Evolutionary conservation across 768 basidiomycete genomes (phyloP).

Genomic region (Crepidotus variabilis): DNA sequence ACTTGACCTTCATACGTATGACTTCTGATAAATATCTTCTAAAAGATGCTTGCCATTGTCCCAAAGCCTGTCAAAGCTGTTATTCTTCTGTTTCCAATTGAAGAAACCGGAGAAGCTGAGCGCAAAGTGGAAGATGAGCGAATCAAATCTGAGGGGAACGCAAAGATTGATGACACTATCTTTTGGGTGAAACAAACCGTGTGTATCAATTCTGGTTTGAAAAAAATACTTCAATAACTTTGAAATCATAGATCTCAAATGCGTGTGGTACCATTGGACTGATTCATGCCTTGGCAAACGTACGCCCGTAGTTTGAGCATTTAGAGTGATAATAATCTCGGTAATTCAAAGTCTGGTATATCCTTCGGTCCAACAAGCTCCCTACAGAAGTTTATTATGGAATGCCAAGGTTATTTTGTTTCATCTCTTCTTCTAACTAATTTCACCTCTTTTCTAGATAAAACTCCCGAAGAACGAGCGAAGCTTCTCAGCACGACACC

Average conservation of each 20-base stretch:
- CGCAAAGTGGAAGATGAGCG: constrained; percentile 57
- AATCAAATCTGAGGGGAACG: constrained; percentile 43
- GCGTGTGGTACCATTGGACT: constrained; percentile 89
- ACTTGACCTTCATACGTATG: too few relatives aligned
- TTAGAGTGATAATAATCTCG: not conserved
- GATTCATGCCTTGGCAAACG: constrained; percentile 80
- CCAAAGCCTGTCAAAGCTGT: constrained; percentile 78
- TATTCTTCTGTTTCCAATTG: constrained; percentile 78
- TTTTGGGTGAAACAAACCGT: constrained; percentile 93
- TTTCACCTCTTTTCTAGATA: constrained; percentile 35
- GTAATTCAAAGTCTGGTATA: constrained; percentile 45
- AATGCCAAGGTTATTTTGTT: constrained; percentile 47
- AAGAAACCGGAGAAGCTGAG: constrained; percentile 40
- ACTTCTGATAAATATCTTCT: not conserved
- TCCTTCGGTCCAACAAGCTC: constrained; percentile 53
- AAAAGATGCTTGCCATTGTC: constrained; percentile 66
- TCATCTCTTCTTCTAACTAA: not conserved
- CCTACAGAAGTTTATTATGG: constrained; percentile 61
- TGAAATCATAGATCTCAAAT: constrained; percentile 58
- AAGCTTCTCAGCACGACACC: constrained; percentile 69
- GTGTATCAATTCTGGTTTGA: constrained; percentile 10
- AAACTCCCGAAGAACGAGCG: constrained; percentile 71
- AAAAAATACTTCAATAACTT: not conserved
- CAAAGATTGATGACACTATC: constrained; percentile 55
- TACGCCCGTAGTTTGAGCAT: constrained; percentile 27